Evolutionary conservation across 169 alveolate species (phyloP).

Genomic region (Theileria luwenshuni): DNA sequence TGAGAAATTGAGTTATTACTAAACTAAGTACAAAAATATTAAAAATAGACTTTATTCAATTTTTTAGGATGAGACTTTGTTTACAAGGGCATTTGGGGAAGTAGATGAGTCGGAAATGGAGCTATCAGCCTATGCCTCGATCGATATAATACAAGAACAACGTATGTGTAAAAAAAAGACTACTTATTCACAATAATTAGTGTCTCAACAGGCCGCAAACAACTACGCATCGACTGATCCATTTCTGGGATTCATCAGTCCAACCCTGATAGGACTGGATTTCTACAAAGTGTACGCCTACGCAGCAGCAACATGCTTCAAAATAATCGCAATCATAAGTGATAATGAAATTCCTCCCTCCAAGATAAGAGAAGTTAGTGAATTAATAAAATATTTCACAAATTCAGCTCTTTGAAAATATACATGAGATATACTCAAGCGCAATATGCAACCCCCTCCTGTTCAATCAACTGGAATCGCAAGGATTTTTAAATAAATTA

Average conservation of each 20-base stretch:
- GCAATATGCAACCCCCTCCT: conserved; percentile 63
- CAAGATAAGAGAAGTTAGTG: conserved; percentile 16
- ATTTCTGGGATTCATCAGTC: conserved; percentile 62
- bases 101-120: conserved; percentile 62
- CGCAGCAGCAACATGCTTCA: conserved; percentile 63
- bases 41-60: no score
- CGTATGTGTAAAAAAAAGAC: background rate
- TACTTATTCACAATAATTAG: conserved; percentile 17
- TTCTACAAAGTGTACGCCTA: conserved; percentile 62
- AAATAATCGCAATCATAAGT: conserved; percentile 47
- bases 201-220: conserved; percentile 35
- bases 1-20: no score
- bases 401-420: conserved; percentile 49
- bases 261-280: conserved; percentile 47
- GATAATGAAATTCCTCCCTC: conserved; percentile 24
- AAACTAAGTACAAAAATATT: no score
- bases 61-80: conserved; percentile 47
- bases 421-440: conserved; percentile 34
- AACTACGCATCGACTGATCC: conserved; percentile 39
- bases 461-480: conserved; percentile 39
- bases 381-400: background rate
- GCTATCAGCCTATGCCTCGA: conserved; percentile 61
- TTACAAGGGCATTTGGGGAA: conserved; percentile 33
- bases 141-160: conserved; percentile 58
- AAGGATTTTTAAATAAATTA: conserved; percentile 20